Conservation (phyloP, 768 basidiomycete genomes). For the Suillus tomentosus region DNA sequence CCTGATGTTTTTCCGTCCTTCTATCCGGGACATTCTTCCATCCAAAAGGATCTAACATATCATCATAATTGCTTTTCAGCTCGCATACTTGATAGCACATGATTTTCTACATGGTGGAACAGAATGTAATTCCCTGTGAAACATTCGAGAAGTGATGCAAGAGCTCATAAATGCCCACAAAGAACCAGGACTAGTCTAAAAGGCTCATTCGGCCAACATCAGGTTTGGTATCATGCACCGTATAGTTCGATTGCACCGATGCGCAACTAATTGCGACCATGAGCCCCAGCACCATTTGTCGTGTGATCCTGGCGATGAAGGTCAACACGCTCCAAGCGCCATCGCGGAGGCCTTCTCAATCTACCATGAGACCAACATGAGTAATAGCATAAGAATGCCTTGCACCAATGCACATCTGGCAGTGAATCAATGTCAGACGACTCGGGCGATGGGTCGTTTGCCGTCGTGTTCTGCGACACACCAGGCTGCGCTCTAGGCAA, state of each 20-base stretch:
- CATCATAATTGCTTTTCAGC: slow-evolving; percentile 9
- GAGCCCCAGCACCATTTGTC: neutral
- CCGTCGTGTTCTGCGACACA: neutral
- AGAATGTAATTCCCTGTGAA: neutral
- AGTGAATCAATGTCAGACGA: neutral
- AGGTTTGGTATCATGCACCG: neutral
- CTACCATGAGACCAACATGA: slow-evolving; percentile 4
- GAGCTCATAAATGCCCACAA: neutral
- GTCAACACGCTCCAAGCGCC: neutral
- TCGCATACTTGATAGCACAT: slow-evolving; percentile 10
- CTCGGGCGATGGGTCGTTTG: neutral
- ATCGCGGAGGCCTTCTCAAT: neutral
- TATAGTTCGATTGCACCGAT: neutral
- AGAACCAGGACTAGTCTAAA: neutral
- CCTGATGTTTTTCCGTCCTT: slow-evolving; percentile 9
- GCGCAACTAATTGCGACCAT: neutral
- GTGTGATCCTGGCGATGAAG: neutral
- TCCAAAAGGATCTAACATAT: slow-evolving; percentile 15
- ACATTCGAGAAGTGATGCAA: neutral
- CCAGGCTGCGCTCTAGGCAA: neutral
- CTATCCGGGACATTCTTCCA: slow-evolving; percentile 1
- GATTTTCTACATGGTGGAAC: slow-evolving; percentile 12
- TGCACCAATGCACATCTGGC: neutral
- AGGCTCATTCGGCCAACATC: neutral
- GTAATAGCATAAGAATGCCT: slow-evolving; percentile 1